Conservation (phyloP, 148 eudicot species). For the Chenopodium suecicum region DNA sequence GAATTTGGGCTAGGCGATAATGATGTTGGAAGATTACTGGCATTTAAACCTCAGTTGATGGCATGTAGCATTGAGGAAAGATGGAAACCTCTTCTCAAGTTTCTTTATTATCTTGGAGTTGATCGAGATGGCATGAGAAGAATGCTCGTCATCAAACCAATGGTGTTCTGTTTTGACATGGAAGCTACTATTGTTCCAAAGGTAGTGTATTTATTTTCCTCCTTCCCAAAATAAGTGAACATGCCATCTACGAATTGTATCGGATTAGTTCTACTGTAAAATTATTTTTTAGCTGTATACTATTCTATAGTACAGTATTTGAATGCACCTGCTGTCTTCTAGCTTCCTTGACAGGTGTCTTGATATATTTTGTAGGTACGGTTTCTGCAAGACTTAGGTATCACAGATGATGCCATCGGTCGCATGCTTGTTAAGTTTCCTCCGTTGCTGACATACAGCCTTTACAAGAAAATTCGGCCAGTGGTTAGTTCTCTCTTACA, state of each 20-base stretch:
- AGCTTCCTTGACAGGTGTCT: slow-evolving; percentile 4
- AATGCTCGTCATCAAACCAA: slow-evolving; percentile 76
- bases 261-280: neutral
- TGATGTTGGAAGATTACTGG: slow-evolving; percentile 79
- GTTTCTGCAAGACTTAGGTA: slow-evolving; percentile 83
- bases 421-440: slow-evolving; percentile 85
- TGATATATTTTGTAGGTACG: slow-evolving; percentile 51
- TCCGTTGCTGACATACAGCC: slow-evolving; percentile 81
- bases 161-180: slow-evolving; percentile 77
- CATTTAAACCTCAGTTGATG: slow-evolving; percentile 88
- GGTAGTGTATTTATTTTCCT: slow-evolving; percentile 36
- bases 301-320: too few relatives aligned
- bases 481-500: slow-evolving; percentile 57
- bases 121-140: slow-evolving; percentile 80
- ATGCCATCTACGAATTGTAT: neutral
- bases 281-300: neutral
- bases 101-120: slow-evolving; percentile 82
- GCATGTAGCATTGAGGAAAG: slow-evolving; percentile 80
- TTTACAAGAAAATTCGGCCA: slow-evolving; percentile 96
- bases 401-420: slow-evolving; percentile 74
- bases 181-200: slow-evolving; percentile 74
- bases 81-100: slow-evolving; percentile 89
- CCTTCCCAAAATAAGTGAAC: neutral
- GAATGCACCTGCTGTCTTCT: slow-evolving; percentile 15
- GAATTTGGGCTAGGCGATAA: slow-evolving; percentile 77